Evolutionary conservation across 345 rosid genomes (phyloP).

Genomic region (Theobroma cacao): DNA sequence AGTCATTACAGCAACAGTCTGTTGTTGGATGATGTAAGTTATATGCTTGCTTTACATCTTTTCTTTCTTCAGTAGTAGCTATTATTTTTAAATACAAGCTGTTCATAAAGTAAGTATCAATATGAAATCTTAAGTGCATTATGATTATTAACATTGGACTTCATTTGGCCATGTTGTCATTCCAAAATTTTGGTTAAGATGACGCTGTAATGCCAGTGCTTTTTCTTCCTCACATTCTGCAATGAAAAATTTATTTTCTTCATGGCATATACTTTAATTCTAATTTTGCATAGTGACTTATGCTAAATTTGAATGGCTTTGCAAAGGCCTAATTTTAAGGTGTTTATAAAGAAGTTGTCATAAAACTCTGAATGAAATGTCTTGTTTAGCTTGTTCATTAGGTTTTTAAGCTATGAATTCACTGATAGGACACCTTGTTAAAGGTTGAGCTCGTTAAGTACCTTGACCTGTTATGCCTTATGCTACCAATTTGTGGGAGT

Average conservation of each 20-base stretch:
- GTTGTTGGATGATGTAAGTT: slow-evolving; percentile 99
- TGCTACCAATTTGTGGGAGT: background rate
- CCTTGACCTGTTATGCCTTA: background rate
- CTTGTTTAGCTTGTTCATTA: background rate
- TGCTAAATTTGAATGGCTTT: background rate
- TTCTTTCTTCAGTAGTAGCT: background rate
- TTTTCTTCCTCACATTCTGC: background rate
- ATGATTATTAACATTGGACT: background rate
- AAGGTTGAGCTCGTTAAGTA: background rate
- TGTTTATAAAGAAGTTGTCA: background rate
- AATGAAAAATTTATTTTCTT: background rate
- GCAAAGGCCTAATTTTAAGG: background rate
- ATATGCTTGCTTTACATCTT: slow-evolving; percentile 8
- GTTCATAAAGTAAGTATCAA: background rate
- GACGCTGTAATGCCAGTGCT: background rate
- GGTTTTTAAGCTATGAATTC: background rate
- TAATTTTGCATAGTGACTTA: background rate
- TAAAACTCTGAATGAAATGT: background rate
- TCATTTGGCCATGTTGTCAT: background rate
- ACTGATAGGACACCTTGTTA: background rate
- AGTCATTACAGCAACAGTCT: slow-evolving; percentile 87
- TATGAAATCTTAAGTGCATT: background rate
- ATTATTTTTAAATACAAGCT: background rate
- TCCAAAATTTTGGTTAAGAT: background rate
- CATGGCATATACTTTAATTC: background rate